Evolutionary conservation across 2,329 filamentous ascomycete species (phyloP).

Genomic region (Bisporella sp.): DNA sequence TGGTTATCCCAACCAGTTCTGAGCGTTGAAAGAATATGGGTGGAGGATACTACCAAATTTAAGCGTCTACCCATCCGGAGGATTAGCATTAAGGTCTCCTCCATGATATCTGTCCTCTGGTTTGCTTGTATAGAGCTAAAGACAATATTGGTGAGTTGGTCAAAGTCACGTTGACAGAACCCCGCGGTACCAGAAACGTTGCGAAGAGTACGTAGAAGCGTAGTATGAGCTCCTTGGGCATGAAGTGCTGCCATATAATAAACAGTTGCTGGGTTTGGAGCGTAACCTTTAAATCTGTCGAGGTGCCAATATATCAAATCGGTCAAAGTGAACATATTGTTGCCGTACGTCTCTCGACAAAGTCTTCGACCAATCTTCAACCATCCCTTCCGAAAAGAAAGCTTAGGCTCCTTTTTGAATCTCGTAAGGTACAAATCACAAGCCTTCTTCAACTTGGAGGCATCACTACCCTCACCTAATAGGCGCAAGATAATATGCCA

Average conservation of each 20-base stretch:
- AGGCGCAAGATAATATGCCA: constrained; percentile 12
- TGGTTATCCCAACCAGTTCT: constrained; percentile 20
- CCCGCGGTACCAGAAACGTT: too few relatives aligned
- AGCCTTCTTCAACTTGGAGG: constrained; percentile 14
- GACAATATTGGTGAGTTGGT: constrained; percentile 11
- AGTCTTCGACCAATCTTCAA: constrained; percentile 14
- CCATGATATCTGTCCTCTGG: not conserved
- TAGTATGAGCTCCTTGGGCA: constrained; percentile 10
- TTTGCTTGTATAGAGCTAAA: constrained; percentile 12
- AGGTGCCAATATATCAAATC: constrained; percentile 17
- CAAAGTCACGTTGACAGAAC: constrained; percentile 8
- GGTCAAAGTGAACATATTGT: constrained; percentile 15
- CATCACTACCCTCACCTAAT: constrained; percentile 1
- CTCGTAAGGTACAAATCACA: constrained; percentile 19
- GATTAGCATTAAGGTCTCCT: not conserved
- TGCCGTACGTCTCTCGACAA: constrained; percentile 14
- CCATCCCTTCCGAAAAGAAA: constrained; percentile 5
- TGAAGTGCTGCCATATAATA: constrained; percentile 14
- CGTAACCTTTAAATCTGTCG: constrained; percentile 5
- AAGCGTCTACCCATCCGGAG: not conserved
- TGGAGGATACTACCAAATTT: constrained; percentile 11
- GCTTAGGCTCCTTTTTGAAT: constrained; percentile 14
- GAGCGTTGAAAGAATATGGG: constrained; percentile 20
- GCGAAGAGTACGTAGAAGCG: constrained; percentile 12
- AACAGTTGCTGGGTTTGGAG: not conserved